Evolutionary conservation across 306 rosid species (phyloP).

Genomic region (Vigna nakashimae): DNA sequence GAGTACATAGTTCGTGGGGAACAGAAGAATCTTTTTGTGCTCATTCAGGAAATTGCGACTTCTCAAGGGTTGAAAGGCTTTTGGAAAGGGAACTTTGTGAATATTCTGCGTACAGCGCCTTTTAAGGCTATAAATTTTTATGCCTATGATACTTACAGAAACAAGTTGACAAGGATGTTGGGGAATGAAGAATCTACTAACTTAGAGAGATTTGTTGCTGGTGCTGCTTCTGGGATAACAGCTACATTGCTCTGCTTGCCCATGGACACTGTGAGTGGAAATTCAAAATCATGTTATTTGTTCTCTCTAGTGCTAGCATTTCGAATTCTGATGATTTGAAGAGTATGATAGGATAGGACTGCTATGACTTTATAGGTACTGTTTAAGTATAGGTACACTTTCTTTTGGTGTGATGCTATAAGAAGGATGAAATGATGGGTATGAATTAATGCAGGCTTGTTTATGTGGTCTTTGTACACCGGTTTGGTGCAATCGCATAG

Average conservation of each 20-base stretch:
- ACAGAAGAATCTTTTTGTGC: conserved; percentile 66
- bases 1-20: conserved; percentile 95
- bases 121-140: conserved; percentile 92
- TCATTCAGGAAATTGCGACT: conserved; percentile 71
- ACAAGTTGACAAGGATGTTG: conserved; percentile 59
- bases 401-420: conserved; percentile 24
- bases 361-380: neutral
- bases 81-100: conserved; percentile 95
- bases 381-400: neutral
- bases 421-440: conserved; percentile 11
- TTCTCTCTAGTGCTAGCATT: conserved; percentile 28
- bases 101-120: conserved; percentile 94
- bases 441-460: conserved; percentile 28
- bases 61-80: conserved; percentile 94
- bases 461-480: conserved; percentile 10
- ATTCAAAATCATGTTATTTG: conserved; percentile 25
- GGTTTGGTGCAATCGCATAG: neutral
- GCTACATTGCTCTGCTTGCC: conserved; percentile 93
- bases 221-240: conserved; percentile 94
- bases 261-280: conserved; percentile 82
- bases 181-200: conserved; percentile 78
- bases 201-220: conserved; percentile 89
- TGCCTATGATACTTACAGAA: conserved; percentile 89
- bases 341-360: neutral
- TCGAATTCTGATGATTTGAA: conserved; percentile 35